Percentiles rank a stretch among this genome's conserved stretches.
phyloP scores from a whole-genome alignment of 805 yeast genomes.

The Teunomyces atbi region DNA sequence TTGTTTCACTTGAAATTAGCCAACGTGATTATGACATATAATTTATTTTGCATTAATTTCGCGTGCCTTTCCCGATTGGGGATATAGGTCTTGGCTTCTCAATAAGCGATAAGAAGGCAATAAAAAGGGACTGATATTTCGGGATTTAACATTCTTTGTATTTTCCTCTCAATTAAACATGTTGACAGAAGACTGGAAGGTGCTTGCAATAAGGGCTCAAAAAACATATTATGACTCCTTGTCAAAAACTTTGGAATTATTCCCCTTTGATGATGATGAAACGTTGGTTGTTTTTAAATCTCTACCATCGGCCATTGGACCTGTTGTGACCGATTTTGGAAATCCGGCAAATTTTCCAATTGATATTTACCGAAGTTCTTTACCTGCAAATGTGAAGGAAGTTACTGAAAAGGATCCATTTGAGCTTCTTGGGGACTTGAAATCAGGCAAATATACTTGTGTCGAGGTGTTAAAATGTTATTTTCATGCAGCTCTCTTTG shows the following conservation, averaged over 20 bases:
- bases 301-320: constrained; percentile 19
- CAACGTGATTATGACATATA: neutral
- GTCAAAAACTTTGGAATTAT: constrained; percentile 15
- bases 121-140: neutral
- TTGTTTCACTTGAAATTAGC: neutral
- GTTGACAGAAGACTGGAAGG: constrained; percentile 19
- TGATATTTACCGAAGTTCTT: constrained; percentile 11
- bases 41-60: neutral
- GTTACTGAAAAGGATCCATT: constrained; percentile 19
- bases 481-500: constrained; percentile 29
- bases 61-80: neutral
- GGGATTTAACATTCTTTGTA: neutral
- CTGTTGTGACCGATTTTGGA: constrained; percentile 16
- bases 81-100: neutral
- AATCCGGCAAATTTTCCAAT: constrained; percentile 19
- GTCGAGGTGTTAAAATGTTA: constrained; percentile 17
- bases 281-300: constrained; percentile 9
- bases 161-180: constrained; percentile 2
- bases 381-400: constrained; percentile 12
- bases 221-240: constrained; percentile 13
- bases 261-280: constrained; percentile 15
- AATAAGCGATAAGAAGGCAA: neutral
- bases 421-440: constrained; percentile 14
- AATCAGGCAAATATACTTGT: constrained; percentile 10
- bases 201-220: constrained; percentile 14